These are phyloP conservation scores for Lactarius tabidus DNA, from an alignment of 768 basidiomycete species.

Conservation along the genomic window DNA sequence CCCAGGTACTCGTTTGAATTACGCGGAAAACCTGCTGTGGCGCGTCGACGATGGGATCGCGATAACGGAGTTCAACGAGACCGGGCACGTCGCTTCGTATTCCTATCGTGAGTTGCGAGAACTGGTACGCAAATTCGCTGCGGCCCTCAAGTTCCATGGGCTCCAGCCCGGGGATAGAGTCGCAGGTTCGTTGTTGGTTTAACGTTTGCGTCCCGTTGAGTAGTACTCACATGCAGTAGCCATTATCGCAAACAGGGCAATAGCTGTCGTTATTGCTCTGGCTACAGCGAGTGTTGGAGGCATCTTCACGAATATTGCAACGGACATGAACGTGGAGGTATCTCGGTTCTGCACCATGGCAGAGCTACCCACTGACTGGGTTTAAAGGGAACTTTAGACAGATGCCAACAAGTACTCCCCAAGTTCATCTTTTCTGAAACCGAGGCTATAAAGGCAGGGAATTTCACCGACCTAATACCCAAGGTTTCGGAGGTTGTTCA, in stretches of 20 bases:
- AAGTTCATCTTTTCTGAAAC: constrained; percentile 67
- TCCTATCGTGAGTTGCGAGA: constrained; percentile 52
- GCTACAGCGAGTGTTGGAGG: constrained; percentile 64
- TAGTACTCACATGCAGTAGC: constrained; percentile 35
- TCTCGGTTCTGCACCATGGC: not conserved
- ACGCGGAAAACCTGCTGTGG: constrained; percentile 65
- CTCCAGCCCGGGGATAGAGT: constrained; percentile 60
- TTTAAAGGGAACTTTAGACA: constrained; percentile 49
- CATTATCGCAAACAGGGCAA: constrained; percentile 59
- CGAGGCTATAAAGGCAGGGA: constrained; percentile 61
- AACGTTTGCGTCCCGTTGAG: not conserved
- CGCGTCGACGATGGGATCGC: constrained; percentile 58
- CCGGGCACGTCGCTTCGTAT: constrained; percentile 45
- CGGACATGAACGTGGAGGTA: constrained; percentile 68
- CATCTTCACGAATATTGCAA: constrained; percentile 66
- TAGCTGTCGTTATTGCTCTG: constrained; percentile 55
- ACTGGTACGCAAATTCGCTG: constrained; percentile 53
- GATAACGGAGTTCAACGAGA: constrained; percentile 54
- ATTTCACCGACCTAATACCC: constrained; percentile 48
- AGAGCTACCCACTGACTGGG: not conserved
- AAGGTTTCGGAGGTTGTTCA: constrained; percentile 52
- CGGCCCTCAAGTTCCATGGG: constrained; percentile 54
- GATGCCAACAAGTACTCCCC: constrained; percentile 67
- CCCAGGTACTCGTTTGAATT: constrained; percentile 61
- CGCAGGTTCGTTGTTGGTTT: constrained; percentile 44